A percentile compares a stretch with the other conserved stretches of the same genome.
These are phyloP conservation scores for Dictyophora rubrovolvata DNA, from an alignment of 768 basidiomycete species.

Conservation along the genomic window DNA sequence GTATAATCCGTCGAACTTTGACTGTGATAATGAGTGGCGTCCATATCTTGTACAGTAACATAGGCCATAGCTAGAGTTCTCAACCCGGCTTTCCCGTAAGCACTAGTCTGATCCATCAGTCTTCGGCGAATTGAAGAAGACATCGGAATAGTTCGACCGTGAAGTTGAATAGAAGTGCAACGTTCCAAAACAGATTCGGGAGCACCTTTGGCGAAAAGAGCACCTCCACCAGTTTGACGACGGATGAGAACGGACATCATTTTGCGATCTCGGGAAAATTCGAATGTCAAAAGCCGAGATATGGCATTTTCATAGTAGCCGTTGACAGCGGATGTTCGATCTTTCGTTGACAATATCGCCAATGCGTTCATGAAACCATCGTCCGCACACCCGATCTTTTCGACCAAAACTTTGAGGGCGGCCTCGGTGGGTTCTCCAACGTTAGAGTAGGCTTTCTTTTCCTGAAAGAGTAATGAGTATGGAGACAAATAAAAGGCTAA, in stretches of 20 bases:
- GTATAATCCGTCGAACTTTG: conserved; percentile 73
- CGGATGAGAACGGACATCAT: conserved; percentile 96
- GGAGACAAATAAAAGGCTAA: neutral
- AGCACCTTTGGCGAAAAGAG: conserved; percentile 90
- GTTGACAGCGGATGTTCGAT: conserved; percentile 77
- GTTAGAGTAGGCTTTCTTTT: conserved; percentile 67
- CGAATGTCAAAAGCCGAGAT: conserved; percentile 83
- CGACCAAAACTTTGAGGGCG: conserved; percentile 86
- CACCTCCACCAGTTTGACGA: conserved; percentile 36
- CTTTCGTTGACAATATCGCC: conserved; percentile 39
- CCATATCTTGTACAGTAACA: conserved; percentile 63
- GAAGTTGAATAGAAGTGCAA: conserved; percentile 63
- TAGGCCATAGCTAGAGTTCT: conserved; percentile 90
- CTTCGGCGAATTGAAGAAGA: conserved; percentile 46
- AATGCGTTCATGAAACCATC: conserved; percentile 48
- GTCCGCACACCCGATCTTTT: conserved; percentile 81
- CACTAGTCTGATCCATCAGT: conserved; percentile 54
- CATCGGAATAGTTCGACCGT: conserved; percentile 55
- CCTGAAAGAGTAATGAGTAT: conserved; percentile 32
- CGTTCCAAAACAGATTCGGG: conserved; percentile 92
- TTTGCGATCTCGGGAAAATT: conserved; percentile 96
- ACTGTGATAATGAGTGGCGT: conserved; percentile 73
- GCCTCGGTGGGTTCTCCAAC: conserved; percentile 98
- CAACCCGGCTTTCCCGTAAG: conserved; percentile 75
- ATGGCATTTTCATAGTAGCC: conserved; percentile 68